These are phyloP conservation scores for Curvularia eragrostidis DNA, from an alignment of 2,329 filamentous ascomycete species.

Conservation along the genomic window DNA sequence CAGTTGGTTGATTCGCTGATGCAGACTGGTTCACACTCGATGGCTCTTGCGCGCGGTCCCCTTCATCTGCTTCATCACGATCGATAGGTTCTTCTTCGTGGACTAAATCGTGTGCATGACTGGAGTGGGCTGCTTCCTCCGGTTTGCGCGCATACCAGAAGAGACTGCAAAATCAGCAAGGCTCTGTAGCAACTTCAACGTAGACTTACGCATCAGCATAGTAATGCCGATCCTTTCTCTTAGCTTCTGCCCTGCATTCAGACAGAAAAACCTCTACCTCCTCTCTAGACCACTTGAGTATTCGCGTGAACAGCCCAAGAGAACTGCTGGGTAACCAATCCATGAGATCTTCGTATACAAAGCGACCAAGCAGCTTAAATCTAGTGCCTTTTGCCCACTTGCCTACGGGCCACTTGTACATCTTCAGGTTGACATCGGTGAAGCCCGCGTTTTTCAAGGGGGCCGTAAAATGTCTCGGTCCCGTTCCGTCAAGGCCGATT, in stretches of 20 bases:
- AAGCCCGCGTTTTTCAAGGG: slow-evolving; percentile 37
- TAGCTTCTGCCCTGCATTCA: slow-evolving; percentile 36
- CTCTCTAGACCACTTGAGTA: slow-evolving; percentile 37
- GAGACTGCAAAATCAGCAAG: slow-evolving; percentile 23
- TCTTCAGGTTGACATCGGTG: slow-evolving; percentile 35
- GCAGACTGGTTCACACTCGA: background rate
- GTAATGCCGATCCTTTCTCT: slow-evolving; percentile 35
- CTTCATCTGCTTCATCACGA: slow-evolving; percentile 26
- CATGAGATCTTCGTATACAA: slow-evolving; percentile 36
- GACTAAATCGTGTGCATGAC: slow-evolving; percentile 15
- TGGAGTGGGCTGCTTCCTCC: slow-evolving; percentile 2
- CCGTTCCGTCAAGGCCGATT: slow-evolving; percentile 50
- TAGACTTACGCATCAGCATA: slow-evolving; percentile 36
- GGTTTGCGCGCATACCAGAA: slow-evolving; percentile 39
- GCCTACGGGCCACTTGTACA: slow-evolving; percentile 43
- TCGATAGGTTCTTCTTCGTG: slow-evolving; percentile 36
- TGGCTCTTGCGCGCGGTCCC: background rate
- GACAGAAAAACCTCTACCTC: slow-evolving; percentile 40
- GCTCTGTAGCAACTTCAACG: background rate
- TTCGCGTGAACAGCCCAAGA: slow-evolving; percentile 38
- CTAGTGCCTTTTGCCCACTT: slow-evolving; percentile 43
- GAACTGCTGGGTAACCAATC: slow-evolving; percentile 37
- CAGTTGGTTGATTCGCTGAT: background rate
- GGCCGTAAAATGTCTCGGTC: slow-evolving; percentile 48
- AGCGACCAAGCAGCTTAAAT: slow-evolving; percentile 38